A percentile compares a stretch with the other conserved stretches of the same genome.
phyloP scores from a whole-genome alignment of 306 rosid species.

The Sphenostylis stenocarpa region DNA sequence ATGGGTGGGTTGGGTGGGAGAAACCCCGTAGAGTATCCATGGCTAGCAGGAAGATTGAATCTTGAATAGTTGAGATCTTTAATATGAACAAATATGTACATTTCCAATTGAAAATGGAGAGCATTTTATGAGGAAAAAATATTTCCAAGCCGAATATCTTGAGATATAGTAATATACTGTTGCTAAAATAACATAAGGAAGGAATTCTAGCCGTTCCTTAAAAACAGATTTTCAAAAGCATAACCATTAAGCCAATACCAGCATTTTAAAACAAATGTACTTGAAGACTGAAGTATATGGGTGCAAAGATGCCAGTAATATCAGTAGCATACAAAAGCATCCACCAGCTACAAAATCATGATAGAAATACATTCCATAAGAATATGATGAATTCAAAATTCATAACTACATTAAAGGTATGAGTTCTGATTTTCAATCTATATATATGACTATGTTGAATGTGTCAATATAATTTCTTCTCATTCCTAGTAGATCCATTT shows the following conservation, averaged over 20 bases:
- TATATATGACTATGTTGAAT: not conserved
- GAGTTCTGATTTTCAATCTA: not conserved
- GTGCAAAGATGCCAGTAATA: not conserved
- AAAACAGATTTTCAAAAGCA: conserved; percentile 9
- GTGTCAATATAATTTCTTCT: conserved; percentile 17
- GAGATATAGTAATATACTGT: not conserved
- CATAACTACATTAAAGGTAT: not conserved
- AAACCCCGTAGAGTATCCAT: not conserved
- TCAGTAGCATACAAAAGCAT: not conserved
- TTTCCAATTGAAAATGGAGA: not conserved
- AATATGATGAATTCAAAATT: conserved; percentile 22
- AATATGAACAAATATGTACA: not conserved
- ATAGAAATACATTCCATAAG: conserved; percentile 6
- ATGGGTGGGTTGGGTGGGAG: not conserved
- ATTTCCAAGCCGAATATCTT: not conserved
- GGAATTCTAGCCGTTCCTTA: not conserved
- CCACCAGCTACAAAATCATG: conserved; percentile 3
- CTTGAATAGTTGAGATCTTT: conserved; percentile 7
- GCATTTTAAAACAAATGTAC: conserved; percentile 2
- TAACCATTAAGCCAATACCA: not conserved
- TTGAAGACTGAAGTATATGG: not conserved
- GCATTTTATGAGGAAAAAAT: not conserved
- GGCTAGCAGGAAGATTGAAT: conserved; percentile 5
- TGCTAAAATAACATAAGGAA: not conserved
- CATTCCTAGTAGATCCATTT: not conserved